phyloP scores from a whole-genome alignment of 768 basidiomycete species.

The Serendipita sp. region DNA sequence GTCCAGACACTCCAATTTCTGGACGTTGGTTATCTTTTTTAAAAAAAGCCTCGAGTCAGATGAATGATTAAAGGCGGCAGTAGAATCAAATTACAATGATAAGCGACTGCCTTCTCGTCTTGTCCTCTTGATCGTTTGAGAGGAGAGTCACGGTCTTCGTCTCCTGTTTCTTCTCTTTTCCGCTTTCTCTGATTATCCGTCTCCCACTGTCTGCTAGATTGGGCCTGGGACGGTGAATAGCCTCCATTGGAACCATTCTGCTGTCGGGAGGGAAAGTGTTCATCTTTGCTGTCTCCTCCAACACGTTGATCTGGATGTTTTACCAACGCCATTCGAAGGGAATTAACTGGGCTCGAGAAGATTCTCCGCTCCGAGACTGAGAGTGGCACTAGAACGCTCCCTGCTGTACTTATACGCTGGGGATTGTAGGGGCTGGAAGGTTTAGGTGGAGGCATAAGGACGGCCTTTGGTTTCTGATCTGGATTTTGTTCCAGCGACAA shows the following conservation, averaged over 20 bases:
- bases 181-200: constrained; percentile 35
- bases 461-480: background rate
- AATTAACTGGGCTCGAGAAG: constrained; percentile 18
- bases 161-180: constrained; percentile 15
- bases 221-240: constrained; percentile 38
- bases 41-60: background rate
- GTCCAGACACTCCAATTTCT: constrained; percentile 73
- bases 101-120: constrained; percentile 56
- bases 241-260: constrained; percentile 11
- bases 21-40: constrained; percentile 75
- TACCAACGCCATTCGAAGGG: constrained; percentile 6
- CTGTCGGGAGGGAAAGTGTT: too few species aligned
- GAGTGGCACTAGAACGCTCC: constrained; percentile 47
- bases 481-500: background rate
- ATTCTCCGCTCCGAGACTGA: constrained; percentile 42
- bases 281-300: too few species aligned
- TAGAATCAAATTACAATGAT: constrained; percentile 49
- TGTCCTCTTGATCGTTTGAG: constrained; percentile 29
- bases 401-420: constrained; percentile 41
- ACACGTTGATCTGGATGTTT: constrained; percentile 19
- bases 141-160: constrained; percentile 15
- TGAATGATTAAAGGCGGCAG: constrained; percentile 1
- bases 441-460: constrained; percentile 19
- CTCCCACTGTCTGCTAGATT: constrained; percentile 20
- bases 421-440: constrained; percentile 44